Evolutionary conservation across 2,329 filamentous ascomycete species (phyloP).

Genomic region (Fusarium longipes): DNA sequence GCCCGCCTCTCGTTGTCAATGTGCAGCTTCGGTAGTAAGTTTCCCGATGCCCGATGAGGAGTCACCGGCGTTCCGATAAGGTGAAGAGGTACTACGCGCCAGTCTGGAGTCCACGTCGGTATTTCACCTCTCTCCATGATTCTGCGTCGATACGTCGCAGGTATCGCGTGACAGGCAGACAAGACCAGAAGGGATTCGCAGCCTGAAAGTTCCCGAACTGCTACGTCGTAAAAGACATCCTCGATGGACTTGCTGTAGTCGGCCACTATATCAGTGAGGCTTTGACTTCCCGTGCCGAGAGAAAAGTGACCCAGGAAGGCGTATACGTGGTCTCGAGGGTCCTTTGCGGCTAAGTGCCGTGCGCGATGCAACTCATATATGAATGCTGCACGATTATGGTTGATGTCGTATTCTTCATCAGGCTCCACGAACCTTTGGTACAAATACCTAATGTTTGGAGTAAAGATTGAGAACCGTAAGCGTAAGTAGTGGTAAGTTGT

Average conservation of each 20-base stretch:
- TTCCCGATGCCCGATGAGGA: conserved; percentile 48
- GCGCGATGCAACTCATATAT: conserved; percentile 53
- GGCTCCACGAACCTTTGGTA: conserved; percentile 51
- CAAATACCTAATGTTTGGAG: conserved; percentile 51
- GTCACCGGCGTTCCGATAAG: conserved; percentile 49
- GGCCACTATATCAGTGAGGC: conserved; percentile 41
- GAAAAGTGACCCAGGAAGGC: conserved; percentile 54
- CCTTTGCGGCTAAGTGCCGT: conserved; percentile 48
- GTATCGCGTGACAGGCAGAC: conserved; percentile 45
- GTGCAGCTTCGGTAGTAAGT: conserved; percentile 42
- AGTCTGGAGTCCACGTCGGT: conserved; percentile 55
- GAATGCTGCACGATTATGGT: conserved; percentile 51
- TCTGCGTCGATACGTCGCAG: conserved; percentile 21
- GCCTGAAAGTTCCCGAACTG: conserved; percentile 46
- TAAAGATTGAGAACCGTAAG: conserved; percentile 46
- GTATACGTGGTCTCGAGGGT: conserved; percentile 52
- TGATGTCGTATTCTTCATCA: conserved; percentile 40
- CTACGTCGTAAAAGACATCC: conserved; percentile 52
- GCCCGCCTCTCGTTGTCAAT: conserved; percentile 42
- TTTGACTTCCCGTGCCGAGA: conserved; percentile 37
- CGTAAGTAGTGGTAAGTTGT: conserved; percentile 50
- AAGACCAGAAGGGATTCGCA: conserved; percentile 48
- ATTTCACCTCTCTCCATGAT: conserved; percentile 22
- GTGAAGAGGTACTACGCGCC: conserved; percentile 50
- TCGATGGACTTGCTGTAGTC: conserved; percentile 48